Evolutionary conservation across 2,329 filamentous ascomycete genomes (phyloP).

Genomic region (Didymella pinodella): DNA sequence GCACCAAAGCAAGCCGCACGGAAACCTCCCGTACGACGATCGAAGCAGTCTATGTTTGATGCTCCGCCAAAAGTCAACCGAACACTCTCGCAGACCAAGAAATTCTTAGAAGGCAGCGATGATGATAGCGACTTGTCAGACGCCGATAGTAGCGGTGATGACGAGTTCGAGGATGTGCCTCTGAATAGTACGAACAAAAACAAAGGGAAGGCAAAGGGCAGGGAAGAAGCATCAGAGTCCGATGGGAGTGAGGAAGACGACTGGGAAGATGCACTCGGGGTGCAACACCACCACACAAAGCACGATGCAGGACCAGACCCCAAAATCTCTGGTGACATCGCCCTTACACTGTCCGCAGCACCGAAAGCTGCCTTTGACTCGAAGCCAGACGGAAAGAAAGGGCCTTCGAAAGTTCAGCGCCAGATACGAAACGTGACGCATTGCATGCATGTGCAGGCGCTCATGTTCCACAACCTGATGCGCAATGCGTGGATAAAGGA

Average conservation of each 20-base stretch:
- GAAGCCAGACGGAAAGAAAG: constrained; percentile 73
- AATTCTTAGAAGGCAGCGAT: constrained; percentile 52
- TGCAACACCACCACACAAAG: constrained; percentile 44
- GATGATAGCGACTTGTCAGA: constrained; percentile 53
- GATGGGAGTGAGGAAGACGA: constrained; percentile 52
- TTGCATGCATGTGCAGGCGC: constrained; percentile 83
- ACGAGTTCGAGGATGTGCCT: constrained; percentile 60
- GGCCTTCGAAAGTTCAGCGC: constrained; percentile 83
- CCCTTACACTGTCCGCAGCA: constrained; percentile 68
- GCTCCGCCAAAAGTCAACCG: constrained; percentile 47
- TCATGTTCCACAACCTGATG: constrained; percentile 89
- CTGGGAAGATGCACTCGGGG: constrained; percentile 51
- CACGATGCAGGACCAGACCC: constrained; percentile 49
- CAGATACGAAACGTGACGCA: constrained; percentile 81
- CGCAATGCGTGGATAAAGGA: constrained; percentile 54
- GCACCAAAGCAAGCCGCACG: constrained; percentile 27
- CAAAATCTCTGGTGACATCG: constrained; percentile 71
- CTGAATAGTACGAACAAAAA: constrained; percentile 31
- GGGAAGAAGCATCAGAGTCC: constrained; percentile 40
- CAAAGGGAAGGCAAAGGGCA: constrained; percentile 45
- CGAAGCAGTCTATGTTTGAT: constrained; percentile 54
- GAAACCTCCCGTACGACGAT: constrained; percentile 29
- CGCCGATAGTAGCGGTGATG: constrained; percentile 53
- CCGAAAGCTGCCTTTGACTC: constrained; percentile 37
- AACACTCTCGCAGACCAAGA: constrained; percentile 45